phyloP scores from a whole-genome alignment of 2,329 filamentous ascomycete genomes.

The Magnaporthales sp. region DNA sequence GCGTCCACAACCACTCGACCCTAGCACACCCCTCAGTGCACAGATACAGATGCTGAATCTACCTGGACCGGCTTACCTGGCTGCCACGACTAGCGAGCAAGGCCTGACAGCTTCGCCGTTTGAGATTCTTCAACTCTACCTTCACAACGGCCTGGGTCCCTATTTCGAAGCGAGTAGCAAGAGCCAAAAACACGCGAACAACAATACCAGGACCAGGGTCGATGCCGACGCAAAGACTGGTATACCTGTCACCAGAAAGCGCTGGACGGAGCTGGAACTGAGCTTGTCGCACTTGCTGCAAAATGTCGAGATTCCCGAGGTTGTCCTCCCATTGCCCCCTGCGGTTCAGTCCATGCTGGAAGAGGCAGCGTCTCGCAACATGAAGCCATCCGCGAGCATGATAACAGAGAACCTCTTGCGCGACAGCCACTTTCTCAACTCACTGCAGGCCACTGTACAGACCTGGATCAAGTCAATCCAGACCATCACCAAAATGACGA shows the following conservation, averaged over 20 bases:
- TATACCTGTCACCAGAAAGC: conserved; percentile 95
- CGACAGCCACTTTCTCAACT: conserved; percentile 89
- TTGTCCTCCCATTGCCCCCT: conserved; percentile 79
- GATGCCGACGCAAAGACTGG: conserved; percentile 90
- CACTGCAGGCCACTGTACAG: conserved; percentile 86
- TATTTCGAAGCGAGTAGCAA: conserved; percentile 97
- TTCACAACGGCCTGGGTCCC: conserved; percentile 85
- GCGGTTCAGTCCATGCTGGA: conserved; percentile 80
- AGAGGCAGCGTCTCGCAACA: conserved; percentile 58
- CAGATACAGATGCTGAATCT: conserved; percentile 93
- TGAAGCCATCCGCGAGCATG: conserved; percentile 66
- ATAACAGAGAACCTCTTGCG: conserved; percentile 70
- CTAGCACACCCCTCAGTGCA: conserved; percentile 68
- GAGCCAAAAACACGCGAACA: conserved; percentile 54
- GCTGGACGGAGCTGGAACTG: conserved; percentile 87
- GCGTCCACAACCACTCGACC: conserved; percentile 79
- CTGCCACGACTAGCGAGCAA: conserved; percentile 57
- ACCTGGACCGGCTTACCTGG: conserved; percentile 68
- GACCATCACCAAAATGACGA: conserved; percentile 86
- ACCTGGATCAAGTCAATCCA: conserved; percentile 99
- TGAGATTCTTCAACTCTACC: conserved; percentile 83
- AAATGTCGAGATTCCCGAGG: conserved; percentile 94
- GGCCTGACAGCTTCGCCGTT: conserved; percentile 72
- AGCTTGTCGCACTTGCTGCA: conserved; percentile 88
- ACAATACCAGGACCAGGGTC: conserved; percentile 60